Evolutionary conservation across 2,329 filamentous ascomycete species (phyloP).

Genomic region (Epichloe aotearoae): DNA sequence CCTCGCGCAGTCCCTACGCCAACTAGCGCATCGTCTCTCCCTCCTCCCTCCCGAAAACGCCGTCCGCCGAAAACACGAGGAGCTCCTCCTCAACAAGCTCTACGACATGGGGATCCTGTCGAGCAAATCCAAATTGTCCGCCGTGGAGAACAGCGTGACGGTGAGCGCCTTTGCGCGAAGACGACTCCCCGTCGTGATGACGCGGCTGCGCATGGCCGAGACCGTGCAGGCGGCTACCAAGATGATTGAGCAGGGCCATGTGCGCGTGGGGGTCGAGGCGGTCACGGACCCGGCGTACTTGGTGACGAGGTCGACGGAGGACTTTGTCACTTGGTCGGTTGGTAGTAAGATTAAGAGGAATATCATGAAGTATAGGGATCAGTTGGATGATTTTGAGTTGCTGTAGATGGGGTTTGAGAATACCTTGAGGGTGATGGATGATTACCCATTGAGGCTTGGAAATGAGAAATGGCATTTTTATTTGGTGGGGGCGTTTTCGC

Average conservation of each 20-base stretch:
- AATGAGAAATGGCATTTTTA: neutral
- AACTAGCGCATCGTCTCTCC: constrained; percentile 79
- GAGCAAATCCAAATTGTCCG: constrained; percentile 61
- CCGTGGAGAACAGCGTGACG: constrained; percentile 78
- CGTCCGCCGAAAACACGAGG: constrained; percentile 71
- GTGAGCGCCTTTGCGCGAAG: constrained; percentile 80
- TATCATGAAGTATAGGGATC: constrained; percentile 88
- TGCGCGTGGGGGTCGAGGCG: constrained; percentile 80
- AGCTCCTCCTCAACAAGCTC: constrained; percentile 78
- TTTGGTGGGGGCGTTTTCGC: neutral
- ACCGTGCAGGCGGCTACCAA: constrained; percentile 72
- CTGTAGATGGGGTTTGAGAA: constrained; percentile 35
- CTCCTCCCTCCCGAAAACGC: constrained; percentile 69
- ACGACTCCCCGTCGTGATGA: constrained; percentile 82
- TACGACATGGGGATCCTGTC: constrained; percentile 82
- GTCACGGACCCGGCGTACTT: constrained; percentile 83
- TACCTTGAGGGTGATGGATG: neutral
- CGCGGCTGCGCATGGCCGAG: constrained; percentile 79
- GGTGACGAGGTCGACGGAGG: constrained; percentile 81
- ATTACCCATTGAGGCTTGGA: neutral
- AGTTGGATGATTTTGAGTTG: constrained; percentile 91
- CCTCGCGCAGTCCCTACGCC: constrained; percentile 58
- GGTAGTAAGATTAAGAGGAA: constrained; percentile 95
- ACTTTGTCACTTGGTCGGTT: constrained; percentile 93
- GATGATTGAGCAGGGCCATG: constrained; percentile 89